A percentile compares a stretch with the other conserved stretches of the same genome.
These are phyloP conservation scores for Saccharomycopsis hybrid DNA, from an alignment of 1,139 yeast genomes.

Conservation along the genomic window DNA sequence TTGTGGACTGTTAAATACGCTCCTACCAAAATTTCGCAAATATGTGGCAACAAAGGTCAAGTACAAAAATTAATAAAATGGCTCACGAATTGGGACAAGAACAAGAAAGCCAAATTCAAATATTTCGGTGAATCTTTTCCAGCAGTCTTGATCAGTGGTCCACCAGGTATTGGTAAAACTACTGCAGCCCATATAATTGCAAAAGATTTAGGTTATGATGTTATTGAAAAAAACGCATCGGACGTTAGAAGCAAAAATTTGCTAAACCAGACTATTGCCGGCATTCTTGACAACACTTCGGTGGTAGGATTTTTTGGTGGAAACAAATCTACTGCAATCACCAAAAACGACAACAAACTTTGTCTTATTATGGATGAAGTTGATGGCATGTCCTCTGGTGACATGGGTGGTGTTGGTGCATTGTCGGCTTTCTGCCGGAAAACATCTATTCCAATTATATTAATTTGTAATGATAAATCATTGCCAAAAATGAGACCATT, in stretches of 20 bases:
- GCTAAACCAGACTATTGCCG: conserved; percentile 60
- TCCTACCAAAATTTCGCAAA: conserved; percentile 64
- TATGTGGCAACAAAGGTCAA: conserved; percentile 86
- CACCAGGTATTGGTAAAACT: conserved; percentile 82
- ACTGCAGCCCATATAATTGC: conserved; percentile 76
- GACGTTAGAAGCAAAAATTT: conserved; percentile 85
- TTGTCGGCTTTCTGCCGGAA: conserved; percentile 80
- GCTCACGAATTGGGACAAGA: conserved; percentile 72
- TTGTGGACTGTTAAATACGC: conserved; percentile 95
- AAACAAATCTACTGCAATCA: conserved; percentile 27
- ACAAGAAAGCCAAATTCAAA: conserved; percentile 50
- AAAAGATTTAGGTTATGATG: conserved; percentile 58
- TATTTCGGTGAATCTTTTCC: conserved; percentile 55
- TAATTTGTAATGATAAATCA: conserved; percentile 89
- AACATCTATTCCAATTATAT: conserved; percentile 83
- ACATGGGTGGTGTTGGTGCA: conserved; percentile 97
- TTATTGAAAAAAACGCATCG: conserved; percentile 73
- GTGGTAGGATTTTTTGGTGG: conserved; percentile 67
- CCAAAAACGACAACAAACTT: conserved; percentile 42
- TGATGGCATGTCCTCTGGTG: conserved; percentile 99
- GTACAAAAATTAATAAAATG: conserved; percentile 61
- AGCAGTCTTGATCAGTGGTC: conserved; percentile 81
- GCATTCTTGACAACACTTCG: conserved; percentile 74
- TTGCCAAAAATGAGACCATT: conserved; percentile 95
- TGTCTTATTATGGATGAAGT: conserved; percentile 97